These are phyloP conservation scores for Trichosanthes cucumerina DNA, from an alignment of 306 rosid species.

Conservation along the genomic window DNA sequence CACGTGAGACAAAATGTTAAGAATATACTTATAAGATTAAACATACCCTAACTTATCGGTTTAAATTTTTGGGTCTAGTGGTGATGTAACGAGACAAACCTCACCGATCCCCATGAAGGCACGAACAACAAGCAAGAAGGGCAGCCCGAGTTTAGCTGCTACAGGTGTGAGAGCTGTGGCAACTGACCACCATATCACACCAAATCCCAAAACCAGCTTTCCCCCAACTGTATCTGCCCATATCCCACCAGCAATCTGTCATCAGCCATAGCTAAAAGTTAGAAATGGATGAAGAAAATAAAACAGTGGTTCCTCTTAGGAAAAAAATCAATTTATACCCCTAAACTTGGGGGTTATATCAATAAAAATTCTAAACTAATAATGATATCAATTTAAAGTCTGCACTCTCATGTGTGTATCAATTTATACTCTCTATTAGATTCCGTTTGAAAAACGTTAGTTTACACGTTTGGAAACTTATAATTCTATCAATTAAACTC, in stretches of 20 bases:
- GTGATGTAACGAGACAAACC: conserved; percentile 33
- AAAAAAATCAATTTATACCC: too few species aligned
- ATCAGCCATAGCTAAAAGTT: conserved; percentile 17
- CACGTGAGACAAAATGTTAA: not conserved
- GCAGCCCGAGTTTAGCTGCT: conserved; percentile 91
- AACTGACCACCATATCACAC: conserved; percentile 92
- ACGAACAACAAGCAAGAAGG: conserved; percentile 77
- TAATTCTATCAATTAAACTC: too few species aligned
- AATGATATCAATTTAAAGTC: too few species aligned
- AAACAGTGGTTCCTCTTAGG: not conserved
- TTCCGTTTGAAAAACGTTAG: too few species aligned
- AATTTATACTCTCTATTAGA: too few species aligned
- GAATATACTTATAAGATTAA: not conserved
- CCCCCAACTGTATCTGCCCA: conserved; percentile 98
- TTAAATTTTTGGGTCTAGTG: not conserved
- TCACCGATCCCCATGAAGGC: conserved; percentile 98
- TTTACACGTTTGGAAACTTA: too few species aligned
- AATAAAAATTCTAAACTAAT: too few species aligned
- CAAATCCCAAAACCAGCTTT: conserved; percentile 80
- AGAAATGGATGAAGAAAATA: conserved; percentile 1
- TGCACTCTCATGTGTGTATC: too few species aligned
- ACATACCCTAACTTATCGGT: not conserved
- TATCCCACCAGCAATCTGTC: conserved; percentile 97
- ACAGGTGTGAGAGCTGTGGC: conserved; percentile 80
- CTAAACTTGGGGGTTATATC: too few species aligned